Base-by-base conservation (phyloP, 306 rosid species). In the Lagenaria siceraria region DNA sequence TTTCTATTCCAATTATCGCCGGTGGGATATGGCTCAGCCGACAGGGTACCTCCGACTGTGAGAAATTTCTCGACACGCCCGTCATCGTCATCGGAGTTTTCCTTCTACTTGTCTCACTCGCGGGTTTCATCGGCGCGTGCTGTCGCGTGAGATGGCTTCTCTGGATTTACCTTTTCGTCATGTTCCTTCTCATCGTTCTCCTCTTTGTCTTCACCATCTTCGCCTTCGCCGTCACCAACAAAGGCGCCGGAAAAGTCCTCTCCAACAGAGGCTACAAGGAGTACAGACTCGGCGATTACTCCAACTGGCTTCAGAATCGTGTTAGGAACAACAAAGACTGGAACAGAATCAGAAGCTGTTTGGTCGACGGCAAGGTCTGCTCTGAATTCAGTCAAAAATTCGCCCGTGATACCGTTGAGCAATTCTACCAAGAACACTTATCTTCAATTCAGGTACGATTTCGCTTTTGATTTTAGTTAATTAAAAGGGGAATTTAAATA, bases 241-340 rank as follows among this genome's bases (percentile, higher is more conserved):
- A 83, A 29, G 93, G 96, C 4, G 97, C 96, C 0, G 91, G 98
- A 0, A 74, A 85, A 3, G 88, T 5, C 0, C 0, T 88, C 10
- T 86, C 96, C 0, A 31, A 13, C 0, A 80, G 36, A 38, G 98
- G 97, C 0, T 91, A 88, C 56, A 87, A 89, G 78, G 93, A 93
- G 83, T 93, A 93, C 60, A 72, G 74, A 78, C 96, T 93, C 14
- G 97, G 96, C 0, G 97, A 89, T 83, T 93, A 91, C 82, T 93
- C 98, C 0, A 78, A 88, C 66, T 93, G 96, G 98, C 75, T 93
- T 38, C 97, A 91, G 88, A 87, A 85, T 56, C 85, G 90, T 70
- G 98, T 93, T 18, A 85, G 62, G 25, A 77, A 75, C 76, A 4
- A 48, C 5, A 80, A 88, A 9, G 83, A 82, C 29, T 93, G 98